Percentiles rank a stretch among this genome's conserved stretches.
These are phyloP conservation scores for Aspergillus terreus DNA, from an alignment of 2,329 filamentous ascomycete species.

Conservation along the genomic window DNA sequence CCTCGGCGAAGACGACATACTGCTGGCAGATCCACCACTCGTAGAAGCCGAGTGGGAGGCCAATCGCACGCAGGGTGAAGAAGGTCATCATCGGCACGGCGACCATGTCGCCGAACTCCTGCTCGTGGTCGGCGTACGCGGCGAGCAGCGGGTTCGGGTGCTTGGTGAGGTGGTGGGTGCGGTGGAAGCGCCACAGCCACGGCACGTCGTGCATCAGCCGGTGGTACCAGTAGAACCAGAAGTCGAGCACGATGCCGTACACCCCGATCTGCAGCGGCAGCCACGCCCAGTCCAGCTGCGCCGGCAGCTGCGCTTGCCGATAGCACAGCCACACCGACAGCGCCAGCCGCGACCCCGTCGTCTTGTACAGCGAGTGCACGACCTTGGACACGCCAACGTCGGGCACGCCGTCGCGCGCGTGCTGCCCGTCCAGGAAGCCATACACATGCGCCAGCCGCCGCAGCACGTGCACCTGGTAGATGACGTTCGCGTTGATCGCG, in stretches of 20 bases:
- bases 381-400: conserved; percentile 9
- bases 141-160: conserved; percentile 9
- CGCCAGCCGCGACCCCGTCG: conserved; percentile 1
- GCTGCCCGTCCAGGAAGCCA: conserved; percentile 12
- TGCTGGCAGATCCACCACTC: conserved; percentile 12
- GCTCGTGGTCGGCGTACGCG: conserved; percentile 9
- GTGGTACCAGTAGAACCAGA: conserved; percentile 15
- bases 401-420: conserved; percentile 11
- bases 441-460: conserved; percentile 5
- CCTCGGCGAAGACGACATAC: conserved; percentile 7
- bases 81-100: conserved; percentile 7
- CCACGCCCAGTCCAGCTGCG: background rate
- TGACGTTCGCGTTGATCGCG: conserved; percentile 4
- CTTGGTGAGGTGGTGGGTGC: conserved; percentile 13
- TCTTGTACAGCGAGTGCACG: conserved; percentile 4
- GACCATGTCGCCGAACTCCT: conserved; percentile 11
- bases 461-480: conserved; percentile 7
- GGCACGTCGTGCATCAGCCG: conserved; percentile 8
- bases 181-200: conserved; percentile 11
- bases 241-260: conserved; percentile 13
- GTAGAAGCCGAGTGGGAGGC: conserved; percentile 11
- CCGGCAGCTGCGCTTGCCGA: background rate
- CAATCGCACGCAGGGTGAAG: background rate
- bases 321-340: conserved; percentile 5
- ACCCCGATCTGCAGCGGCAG: conserved; percentile 6